Base-by-base conservation (phyloP, 2,329 filamentous ascomycete genomes). In the Aureobasidium leucospermi region DNA sequence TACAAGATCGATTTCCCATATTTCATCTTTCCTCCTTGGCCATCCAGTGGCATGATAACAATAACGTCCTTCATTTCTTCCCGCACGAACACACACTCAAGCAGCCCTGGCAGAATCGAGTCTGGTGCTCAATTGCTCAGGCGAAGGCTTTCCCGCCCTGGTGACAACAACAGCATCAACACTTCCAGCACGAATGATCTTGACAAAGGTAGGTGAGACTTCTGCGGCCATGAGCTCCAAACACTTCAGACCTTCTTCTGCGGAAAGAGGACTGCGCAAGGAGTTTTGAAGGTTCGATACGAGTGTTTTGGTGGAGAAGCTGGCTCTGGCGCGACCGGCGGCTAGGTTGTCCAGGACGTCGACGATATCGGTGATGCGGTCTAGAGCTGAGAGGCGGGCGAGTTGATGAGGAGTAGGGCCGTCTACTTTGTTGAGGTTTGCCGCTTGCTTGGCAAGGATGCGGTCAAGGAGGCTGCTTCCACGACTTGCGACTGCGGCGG, bases 401-500 rank as follows among this genome's bases (percentile, higher is more conserved):
- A 76, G 69, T 52, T 79, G 72, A 11, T 73, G 72, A 31, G 72
- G 69, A 0, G 74, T 73, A 1, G 75, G 76, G 0, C 74, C 70
- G 1, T 68, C 64, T 1, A 75, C 72, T 1, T 71, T 68, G 19
- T 67, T 65, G 31, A 74, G 71, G 5, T 71, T 70, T 28, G 71
- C 65, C 29, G 71, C 70, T 66, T 80, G 76, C 66, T 80, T 81
- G 19, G 78, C 78, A 13, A 78, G 74, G 51, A 81, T 78, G 59
- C 78, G 77, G 56, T 79, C 77, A 42, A 80, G 74, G 19, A 81
- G 75, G 45, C 73, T 75, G 29, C 73, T 71, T 61, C 75, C 73
- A 61, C 77, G 76, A 38, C 57, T 66, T 34, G 68, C 63, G 13
- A 74, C 68, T 19, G 71, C 67, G 29, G 71, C 68, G 10, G 70